Conservation (phyloP, 2,329 filamentous ascomycete species). For the Cadophora gregata region DNA sequence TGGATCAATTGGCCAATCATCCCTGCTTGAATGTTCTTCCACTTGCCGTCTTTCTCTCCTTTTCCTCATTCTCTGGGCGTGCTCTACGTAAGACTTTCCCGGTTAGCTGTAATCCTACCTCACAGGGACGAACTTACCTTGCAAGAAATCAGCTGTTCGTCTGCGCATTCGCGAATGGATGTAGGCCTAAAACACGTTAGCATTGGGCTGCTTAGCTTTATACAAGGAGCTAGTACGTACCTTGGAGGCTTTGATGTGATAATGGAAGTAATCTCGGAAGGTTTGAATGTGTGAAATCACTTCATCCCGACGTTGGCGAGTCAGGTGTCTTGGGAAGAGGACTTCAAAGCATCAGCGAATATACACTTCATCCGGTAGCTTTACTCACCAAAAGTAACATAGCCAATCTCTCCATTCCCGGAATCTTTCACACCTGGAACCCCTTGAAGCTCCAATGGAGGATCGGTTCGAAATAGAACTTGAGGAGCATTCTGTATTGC, state of each 20-base stretch:
- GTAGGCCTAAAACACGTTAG: slow-evolving; percentile 67
- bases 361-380: slow-evolving; percentile 20
- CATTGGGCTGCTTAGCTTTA: slow-evolving; percentile 14
- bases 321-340: slow-evolving; percentile 93
- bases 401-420: slow-evolving; percentile 86
- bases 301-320: slow-evolving; percentile 86
- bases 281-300: slow-evolving; percentile 99
- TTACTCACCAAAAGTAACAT: slow-evolving; percentile 89
- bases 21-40: slow-evolving; percentile 80
- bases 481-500: slow-evolving; percentile 98
- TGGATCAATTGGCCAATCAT: slow-evolving; percentile 24
- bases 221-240: slow-evolving; percentile 46
- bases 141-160: slow-evolving; percentile 96
- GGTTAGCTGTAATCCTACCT: slow-evolving; percentile 44
- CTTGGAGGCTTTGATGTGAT: slow-evolving; percentile 99
- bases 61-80: slow-evolving; percentile 93
- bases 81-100: slow-evolving; percentile 87
- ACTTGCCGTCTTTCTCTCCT: slow-evolving; percentile 97
- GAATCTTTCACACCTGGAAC: slow-evolving; percentile 81
- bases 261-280: slow-evolving; percentile 99
- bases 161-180: slow-evolving; percentile 98
- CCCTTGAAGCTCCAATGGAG: slow-evolving; percentile 87
- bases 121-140: slow-evolving; percentile 65
- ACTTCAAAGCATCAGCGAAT: slow-evolving; percentile 58
- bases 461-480: slow-evolving; percentile 93